Conservation (phyloP, 192 early-diverging fungal genomes). For the Backusella parvicylindrica region DNA sequence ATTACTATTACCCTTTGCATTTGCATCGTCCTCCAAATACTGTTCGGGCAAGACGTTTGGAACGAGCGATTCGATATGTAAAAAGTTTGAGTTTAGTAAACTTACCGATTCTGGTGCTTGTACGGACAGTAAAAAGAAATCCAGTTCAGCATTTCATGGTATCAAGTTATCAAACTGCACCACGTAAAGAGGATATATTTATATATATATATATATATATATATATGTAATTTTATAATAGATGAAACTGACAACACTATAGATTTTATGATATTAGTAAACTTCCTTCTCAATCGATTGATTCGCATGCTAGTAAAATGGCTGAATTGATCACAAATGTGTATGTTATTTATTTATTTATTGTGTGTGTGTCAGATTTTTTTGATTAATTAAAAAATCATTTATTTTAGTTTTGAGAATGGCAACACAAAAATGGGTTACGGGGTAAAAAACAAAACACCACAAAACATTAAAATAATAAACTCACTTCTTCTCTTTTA, state of each 20-base stretch:
- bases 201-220: too few species aligned
- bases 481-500: neutral
- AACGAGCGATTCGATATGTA: neutral
- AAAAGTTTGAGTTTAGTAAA: constrained; percentile 11
- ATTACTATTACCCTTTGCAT: neutral
- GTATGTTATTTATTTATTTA: neutral
- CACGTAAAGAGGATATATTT: constrained; percentile 12
- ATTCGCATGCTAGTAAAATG: constrained; percentile 23
- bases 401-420: constrained; percentile 32
- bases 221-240: too few species aligned
- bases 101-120: neutral
- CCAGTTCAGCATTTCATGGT: neutral
- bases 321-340: constrained; percentile 39
- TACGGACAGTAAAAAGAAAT: constrained; percentile 10
- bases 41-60: constrained; percentile 10
- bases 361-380: neutral
- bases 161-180: constrained; percentile 30
- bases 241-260: neutral
- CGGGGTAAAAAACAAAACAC: constrained; percentile 13
- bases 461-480: neutral
- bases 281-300: constrained; percentile 24
- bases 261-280: constrained; percentile 32
- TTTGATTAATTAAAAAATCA: neutral
- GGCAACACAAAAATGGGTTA: constrained; percentile 37
- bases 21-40: neutral